Percentiles rank a stretch among this genome's conserved stretches.
phyloP scores from a whole-genome alignment of 768 basidiomycete species.

The Trichaptum fuscoviolaceum region DNA sequence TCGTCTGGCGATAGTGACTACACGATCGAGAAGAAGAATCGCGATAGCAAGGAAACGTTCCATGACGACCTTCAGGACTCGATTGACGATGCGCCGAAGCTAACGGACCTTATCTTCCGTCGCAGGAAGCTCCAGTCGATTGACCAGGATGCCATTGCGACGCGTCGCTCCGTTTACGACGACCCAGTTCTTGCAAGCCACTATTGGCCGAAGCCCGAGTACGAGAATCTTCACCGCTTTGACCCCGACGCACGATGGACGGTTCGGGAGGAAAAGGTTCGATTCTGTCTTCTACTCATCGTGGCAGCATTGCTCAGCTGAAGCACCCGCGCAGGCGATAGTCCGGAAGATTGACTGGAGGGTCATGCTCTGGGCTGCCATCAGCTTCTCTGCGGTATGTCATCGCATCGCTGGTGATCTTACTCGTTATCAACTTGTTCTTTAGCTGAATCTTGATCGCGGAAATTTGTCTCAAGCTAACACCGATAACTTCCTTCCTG shows the following conservation, averaged over 20 bases:
- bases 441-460: slow-evolving; percentile 44
- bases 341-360: slow-evolving; percentile 57
- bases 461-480: slow-evolving; percentile 54
- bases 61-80: not conserved
- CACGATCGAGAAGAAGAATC: not conserved
- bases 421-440: not conserved
- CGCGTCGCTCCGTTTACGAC: slow-evolving; percentile 49
- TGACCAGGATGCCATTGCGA: slow-evolving; percentile 36
- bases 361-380: slow-evolving; percentile 50
- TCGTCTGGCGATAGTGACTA: not conserved
- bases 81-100: slow-evolving; percentile 1
- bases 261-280: slow-evolving; percentile 44
- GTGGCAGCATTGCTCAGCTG: not conserved
- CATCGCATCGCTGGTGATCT: not conserved
- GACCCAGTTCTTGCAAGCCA: slow-evolving; percentile 40
- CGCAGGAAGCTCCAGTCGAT: not conserved
- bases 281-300: not conserved
- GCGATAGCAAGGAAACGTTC: not conserved
- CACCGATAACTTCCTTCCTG: slow-evolving; percentile 50
- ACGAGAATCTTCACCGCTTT: slow-evolving; percentile 54
- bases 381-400: slow-evolving; percentile 44
- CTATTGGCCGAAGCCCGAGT: slow-evolving; percentile 45
- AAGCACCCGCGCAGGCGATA: slow-evolving; percentile 30
- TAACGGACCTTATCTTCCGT: slow-evolving; percentile 9
- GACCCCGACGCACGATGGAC: slow-evolving; percentile 58